Percentiles rank a stretch among this genome's conserved stretches.
These are phyloP conservation scores for Thelephora terrestris DNA, from an alignment of 1,284 basidiomycete species.

Conservation along the genomic window DNA sequence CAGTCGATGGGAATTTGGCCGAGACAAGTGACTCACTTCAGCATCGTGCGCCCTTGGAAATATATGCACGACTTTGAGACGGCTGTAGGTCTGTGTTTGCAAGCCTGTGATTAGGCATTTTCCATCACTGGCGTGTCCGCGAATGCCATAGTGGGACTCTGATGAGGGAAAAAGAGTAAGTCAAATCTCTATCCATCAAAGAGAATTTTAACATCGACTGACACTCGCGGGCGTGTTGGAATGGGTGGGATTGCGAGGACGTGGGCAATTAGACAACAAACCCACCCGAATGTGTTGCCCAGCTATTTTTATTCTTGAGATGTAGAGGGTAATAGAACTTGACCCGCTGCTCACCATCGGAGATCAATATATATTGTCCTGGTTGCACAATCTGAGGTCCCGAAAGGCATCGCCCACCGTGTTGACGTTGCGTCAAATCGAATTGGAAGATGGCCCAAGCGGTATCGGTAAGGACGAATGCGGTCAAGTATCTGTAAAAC, in stretches of 20 bases:
- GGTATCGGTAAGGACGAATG: constrained; percentile 5
- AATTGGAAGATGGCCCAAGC: constrained; percentile 9
- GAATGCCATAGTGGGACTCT: background rate
- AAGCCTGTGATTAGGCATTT: constrained; percentile 13
- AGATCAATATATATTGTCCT: constrained; percentile 10
- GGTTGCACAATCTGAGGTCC: constrained; percentile 7
- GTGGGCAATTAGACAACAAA: constrained; percentile 4
- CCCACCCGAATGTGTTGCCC: constrained; percentile 4
- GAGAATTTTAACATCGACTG: background rate
- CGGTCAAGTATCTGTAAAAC: constrained; percentile 8
- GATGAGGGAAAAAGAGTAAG: background rate
- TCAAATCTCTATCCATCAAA: background rate
- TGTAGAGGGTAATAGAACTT: background rate
- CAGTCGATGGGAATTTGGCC: no score
- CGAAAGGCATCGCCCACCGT: constrained; percentile 5
- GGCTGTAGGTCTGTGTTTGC: constrained; percentile 8
- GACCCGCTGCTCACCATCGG: constrained; percentile 4
- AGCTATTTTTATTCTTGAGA: constrained; percentile 3
- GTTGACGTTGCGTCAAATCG: constrained; percentile 1
- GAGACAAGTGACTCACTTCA: constrained; percentile 11
- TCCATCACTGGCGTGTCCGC: constrained; percentile 6
- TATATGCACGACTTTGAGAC: constrained; percentile 14
- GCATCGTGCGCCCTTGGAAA: constrained; percentile 13
- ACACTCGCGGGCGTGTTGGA: background rate
- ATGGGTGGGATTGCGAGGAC: constrained; percentile 2